Percentiles rank a stretch among this genome's conserved stretches.
Evolutionary conservation across 306 rosid genomes (phyloP).

Genomic region (Heteromeles arbutifolia): DNA sequence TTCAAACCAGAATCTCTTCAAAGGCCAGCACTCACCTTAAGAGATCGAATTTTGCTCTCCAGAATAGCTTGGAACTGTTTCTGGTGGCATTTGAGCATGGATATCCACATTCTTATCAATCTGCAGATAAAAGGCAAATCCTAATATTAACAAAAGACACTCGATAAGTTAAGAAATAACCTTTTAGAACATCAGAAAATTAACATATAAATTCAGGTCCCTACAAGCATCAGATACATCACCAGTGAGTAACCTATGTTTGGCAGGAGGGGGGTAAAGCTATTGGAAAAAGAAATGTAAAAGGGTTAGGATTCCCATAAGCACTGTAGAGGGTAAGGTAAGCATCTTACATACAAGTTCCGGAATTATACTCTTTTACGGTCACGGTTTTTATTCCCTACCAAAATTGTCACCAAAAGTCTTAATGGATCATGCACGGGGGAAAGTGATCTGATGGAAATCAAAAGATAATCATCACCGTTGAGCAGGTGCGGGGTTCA

Average conservation of each 20-base stretch:
- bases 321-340: not conserved
- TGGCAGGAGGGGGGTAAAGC: not conserved
- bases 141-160: slow-evolving; percentile 2
- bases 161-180: not conserved
- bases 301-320: not conserved
- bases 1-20: slow-evolving; percentile 71
- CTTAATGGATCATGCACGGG: not conserved
- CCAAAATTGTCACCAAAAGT: not conserved
- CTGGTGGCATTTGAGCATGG: slow-evolving; percentile 88
- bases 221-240: not conserved
- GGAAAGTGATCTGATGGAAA: not conserved
- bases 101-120: slow-evolving; percentile 90
- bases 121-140: slow-evolving; percentile 41
- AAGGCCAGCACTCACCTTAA: slow-evolving; percentile 51
- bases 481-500: not conserved
- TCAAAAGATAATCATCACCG: not conserved
- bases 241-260: not conserved
- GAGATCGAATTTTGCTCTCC: slow-evolving; percentile 77
- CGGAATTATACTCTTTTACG: not conserved
- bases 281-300: not conserved
- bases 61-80: slow-evolving; percentile 87
- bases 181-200: not conserved
- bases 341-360: not conserved
- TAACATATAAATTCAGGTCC: not conserved
- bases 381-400: not conserved